Evolutionary conservation across 495 filamentous ascomycete genomes (phyloP).

Genomic region (Staphylotrichum tortipilum): DNA sequence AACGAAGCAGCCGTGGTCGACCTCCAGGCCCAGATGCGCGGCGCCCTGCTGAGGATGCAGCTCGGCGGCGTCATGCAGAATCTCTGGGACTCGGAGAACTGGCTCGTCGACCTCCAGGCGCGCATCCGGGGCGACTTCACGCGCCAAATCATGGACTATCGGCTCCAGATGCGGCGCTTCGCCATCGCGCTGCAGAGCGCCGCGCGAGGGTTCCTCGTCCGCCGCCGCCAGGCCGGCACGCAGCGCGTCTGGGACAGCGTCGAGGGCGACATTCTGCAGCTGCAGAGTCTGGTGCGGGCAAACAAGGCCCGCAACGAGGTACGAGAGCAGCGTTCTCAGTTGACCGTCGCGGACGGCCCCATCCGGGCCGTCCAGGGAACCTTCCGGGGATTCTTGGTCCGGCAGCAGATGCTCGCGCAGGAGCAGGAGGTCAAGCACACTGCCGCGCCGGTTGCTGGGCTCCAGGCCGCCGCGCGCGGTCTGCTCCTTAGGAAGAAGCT

Average conservation of each 20-base stretch:
- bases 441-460: conserved; percentile 35
- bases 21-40: conserved; percentile 80
- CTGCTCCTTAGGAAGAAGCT: conserved; percentile 37
- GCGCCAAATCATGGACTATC: conserved; percentile 68
- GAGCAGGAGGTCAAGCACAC: conserved; percentile 42
- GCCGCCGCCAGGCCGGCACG: conserved; percentile 51
- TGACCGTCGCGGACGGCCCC: conserved; percentile 48
- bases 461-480: conserved; percentile 49
- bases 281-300: conserved; percentile 82
- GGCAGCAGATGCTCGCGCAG: conserved; percentile 44
- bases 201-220: conserved; percentile 68
- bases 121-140: conserved; percentile 62
- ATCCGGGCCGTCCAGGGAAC: conserved; percentile 64
- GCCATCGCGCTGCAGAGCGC: conserved; percentile 69
- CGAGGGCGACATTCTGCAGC: conserved; percentile 59
- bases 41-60: conserved; percentile 65
- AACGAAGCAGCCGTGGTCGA: conserved; percentile 63
- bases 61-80: conserved; percentile 78
- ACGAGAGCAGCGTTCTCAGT: conserved; percentile 51
- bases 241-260: conserved; percentile 62
- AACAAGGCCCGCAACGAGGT: conserved; percentile 63
- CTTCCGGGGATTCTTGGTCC: conserved; percentile 50
- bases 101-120: conserved; percentile 73
- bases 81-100: conserved; percentile 81
- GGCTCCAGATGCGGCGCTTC: conserved; percentile 69